Percentiles rank a stretch among this genome's conserved stretches.
Evolutionary conservation across 2,329 filamentous ascomycete species (phyloP).

Genomic region (Gnomoniopsis sp.): DNA sequence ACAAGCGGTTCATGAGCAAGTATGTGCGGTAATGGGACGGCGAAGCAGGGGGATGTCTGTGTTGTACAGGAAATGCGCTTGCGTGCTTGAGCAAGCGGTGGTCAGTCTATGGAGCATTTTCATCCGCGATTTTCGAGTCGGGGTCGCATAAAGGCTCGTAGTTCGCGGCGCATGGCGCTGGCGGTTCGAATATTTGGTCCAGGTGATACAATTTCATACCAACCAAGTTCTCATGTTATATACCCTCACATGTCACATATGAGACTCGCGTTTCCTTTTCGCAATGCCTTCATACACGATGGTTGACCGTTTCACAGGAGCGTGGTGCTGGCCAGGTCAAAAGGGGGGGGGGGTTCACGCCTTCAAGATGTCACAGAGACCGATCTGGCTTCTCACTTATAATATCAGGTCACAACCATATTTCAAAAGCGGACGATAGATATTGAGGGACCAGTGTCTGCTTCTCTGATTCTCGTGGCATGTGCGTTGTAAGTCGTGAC

Average conservation of each 20-base stretch:
- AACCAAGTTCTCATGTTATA: not conserved
- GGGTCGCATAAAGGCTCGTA: not conserved
- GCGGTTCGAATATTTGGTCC: not conserved
- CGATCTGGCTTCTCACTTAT: too few species aligned
- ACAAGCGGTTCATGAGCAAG: conserved; percentile 90
- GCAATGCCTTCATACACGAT: too few species aligned
- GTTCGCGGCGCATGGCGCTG: not conserved
- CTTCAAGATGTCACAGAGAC: too few species aligned
- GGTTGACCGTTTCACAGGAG: too few species aligned
- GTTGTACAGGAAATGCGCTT: not conserved
- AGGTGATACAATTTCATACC: not conserved
- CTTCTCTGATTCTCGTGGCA: too few species aligned
- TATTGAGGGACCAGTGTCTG: too few species aligned
- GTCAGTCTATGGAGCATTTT: not conserved
- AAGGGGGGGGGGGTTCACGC: too few species aligned
- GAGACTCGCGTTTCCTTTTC: too few species aligned
- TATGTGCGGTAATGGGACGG: conserved; percentile 48
- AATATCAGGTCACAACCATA: too few species aligned
- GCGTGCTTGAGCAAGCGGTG: not conserved
- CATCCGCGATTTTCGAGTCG: not conserved
- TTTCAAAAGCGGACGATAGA: too few species aligned
- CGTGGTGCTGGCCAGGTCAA: too few species aligned
- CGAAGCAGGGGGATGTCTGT: not conserved
- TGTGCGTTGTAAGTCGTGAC: too few species aligned
- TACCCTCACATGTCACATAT: not conserved